Evolutionary conservation across 768 basidiomycete genomes (phyloP).

Genomic region (Trametes villosa): DNA sequence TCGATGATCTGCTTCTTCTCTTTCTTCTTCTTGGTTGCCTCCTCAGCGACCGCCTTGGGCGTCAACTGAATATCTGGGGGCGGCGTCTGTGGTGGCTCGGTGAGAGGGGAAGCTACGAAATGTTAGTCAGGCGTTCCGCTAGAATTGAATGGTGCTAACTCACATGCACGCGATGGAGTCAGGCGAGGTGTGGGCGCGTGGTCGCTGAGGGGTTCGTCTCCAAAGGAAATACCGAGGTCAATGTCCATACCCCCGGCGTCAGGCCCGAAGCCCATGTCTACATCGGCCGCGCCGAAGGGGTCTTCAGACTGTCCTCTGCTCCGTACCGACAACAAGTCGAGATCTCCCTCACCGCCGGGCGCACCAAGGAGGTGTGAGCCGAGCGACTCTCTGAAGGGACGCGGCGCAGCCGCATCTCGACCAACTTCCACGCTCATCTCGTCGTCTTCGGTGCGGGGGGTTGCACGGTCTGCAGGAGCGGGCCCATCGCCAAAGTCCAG

Average conservation of each 20-base stretch:
- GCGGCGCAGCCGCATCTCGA: constrained; percentile 63
- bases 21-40: constrained; percentile 49
- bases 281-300: constrained; percentile 57
- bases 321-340: constrained; percentile 64
- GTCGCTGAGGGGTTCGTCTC: constrained; percentile 52
- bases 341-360: constrained; percentile 50
- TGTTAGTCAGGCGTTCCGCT: neutral
- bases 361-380: constrained; percentile 62
- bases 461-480: constrained; percentile 31
- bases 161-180: constrained; percentile 74
- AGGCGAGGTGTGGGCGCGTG: constrained; percentile 43
- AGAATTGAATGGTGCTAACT: constrained; percentile 31
- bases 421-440: constrained; percentile 74
- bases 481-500: constrained; percentile 75
- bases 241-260: constrained; percentile 59
- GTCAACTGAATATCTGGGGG: constrained; percentile 61
- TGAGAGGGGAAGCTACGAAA: constrained; percentile 70
- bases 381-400: constrained; percentile 56
- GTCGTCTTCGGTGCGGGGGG: constrained; percentile 46
- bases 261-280: constrained; percentile 54
- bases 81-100: constrained; percentile 77
- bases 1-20: constrained; percentile 92
- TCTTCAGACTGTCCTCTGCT: constrained; percentile 72
- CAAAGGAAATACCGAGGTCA: constrained; percentile 75
- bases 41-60: constrained; percentile 51